phyloP scores from a whole-genome alignment of 768 basidiomycete genomes.

The Tricholoma flavovirens region DNA sequence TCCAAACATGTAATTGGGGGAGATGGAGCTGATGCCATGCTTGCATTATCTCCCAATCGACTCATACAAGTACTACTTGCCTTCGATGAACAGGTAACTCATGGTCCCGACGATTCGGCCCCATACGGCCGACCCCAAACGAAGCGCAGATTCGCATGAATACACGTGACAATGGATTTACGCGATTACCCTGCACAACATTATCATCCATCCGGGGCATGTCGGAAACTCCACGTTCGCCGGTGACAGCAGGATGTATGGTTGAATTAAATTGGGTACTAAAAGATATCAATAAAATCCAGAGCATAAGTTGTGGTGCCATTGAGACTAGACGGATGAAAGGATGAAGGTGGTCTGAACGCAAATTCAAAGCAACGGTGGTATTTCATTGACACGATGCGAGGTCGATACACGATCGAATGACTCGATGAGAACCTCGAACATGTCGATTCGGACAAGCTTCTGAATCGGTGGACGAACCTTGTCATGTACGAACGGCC shows the following conservation, averaged over 20 bases:
- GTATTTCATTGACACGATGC: not conserved
- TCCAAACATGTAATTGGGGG: not conserved
- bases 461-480: constrained; percentile 7
- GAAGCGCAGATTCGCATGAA: constrained; percentile 2
- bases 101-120: constrained; percentile 12
- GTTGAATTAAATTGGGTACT: too few relatives aligned
- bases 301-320: constrained; percentile 3
- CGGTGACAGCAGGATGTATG: constrained; percentile 3
- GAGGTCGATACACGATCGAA: constrained; percentile 4
- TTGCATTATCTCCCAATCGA: not conserved
- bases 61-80: not conserved
- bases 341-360: too few relatives aligned
- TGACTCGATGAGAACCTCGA: constrained; percentile 1
- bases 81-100: not conserved
- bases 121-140: constrained; percentile 16
- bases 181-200: constrained; percentile 19
- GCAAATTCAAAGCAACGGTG: not conserved
- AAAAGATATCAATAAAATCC: constrained; percentile 5
- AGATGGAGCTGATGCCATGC: not conserved
- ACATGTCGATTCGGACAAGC: constrained; percentile 9
- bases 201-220: constrained; percentile 12
- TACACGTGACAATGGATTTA: constrained; percentile 13
- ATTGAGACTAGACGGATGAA: not conserved
- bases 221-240: constrained; percentile 1
- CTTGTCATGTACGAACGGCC: constrained; percentile 20